Evolutionary conservation across 2,329 filamentous ascomycete species (phyloP).

Genomic region (Ascochyta clinopodiicola): DNA sequence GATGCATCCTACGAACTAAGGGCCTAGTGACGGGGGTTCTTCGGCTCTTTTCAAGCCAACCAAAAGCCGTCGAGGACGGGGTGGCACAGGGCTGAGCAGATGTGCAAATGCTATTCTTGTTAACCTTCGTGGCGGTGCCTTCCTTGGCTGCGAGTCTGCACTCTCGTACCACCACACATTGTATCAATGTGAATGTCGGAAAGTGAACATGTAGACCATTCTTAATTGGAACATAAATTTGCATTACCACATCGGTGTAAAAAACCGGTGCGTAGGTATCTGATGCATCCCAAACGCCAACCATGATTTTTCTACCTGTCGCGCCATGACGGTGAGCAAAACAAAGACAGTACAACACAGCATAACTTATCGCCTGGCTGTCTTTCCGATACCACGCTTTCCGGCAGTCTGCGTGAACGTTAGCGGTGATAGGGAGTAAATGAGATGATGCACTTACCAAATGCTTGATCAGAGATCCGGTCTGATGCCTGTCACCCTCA

Average conservation of each 20-base stretch:
- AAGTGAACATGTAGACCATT: background rate
- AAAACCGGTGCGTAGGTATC: conserved; percentile 36
- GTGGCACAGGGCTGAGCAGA: conserved; percentile 5
- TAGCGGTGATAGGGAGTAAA: conserved; percentile 17
- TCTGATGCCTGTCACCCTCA: conserved; percentile 91
- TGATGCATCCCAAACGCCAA: conserved; percentile 41
- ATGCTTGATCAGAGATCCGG: conserved; percentile 84
- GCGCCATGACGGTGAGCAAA: conserved; percentile 15
- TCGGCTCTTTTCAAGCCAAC: conserved; percentile 6
- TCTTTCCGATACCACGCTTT: conserved; percentile 94
- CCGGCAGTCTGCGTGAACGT: conserved; percentile 70
- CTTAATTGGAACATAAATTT: conserved; percentile 21
- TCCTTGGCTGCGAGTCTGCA: background rate
- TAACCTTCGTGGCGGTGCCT: background rate
- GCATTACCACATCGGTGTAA: conserved; percentile 29
- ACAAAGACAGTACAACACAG: conserved; percentile 17
- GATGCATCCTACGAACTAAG: conserved; percentile 6
- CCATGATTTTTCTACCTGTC: conserved; percentile 34
- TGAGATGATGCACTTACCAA: conserved; percentile 68
- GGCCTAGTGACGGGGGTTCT: background rate
- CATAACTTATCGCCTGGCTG: conserved; percentile 59
- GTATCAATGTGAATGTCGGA: background rate
- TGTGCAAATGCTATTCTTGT: conserved; percentile 4
- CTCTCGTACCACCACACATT: background rate
- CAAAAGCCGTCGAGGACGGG: background rate